Evolutionary conservation across 169 alveolate species (phyloP).

Genomic region (Babesia caballi): DNA sequence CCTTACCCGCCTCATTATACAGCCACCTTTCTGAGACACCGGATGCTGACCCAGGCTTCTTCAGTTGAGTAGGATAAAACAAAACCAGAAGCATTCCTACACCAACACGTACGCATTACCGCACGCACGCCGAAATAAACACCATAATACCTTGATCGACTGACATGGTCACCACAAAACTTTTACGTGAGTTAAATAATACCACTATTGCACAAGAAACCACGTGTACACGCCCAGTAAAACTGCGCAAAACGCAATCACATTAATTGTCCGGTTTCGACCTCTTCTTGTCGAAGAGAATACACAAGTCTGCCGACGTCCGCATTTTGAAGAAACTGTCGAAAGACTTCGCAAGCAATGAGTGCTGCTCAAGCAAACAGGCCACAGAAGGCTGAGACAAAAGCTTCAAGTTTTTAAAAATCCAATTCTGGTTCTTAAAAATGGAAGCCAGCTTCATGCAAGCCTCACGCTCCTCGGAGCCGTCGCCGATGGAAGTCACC

Average conservation of each 20-base stretch:
- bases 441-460: conserved; percentile 77
- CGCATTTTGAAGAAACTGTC: conserved; percentile 48
- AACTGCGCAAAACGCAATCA: neutral
- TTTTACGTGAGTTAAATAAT: no score
- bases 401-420: conserved; percentile 79
- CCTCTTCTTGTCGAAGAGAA: conserved; percentile 55
- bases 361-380: conserved; percentile 78
- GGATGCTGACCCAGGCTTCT: no score
- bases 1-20: no score
- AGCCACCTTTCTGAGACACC: no score
- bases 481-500: conserved; percentile 84
- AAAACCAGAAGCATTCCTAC: no score
- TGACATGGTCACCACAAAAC: no score
- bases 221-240: no score
- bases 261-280: neutral
- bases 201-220: no score
- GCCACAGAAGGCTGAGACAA: conserved; percentile 79
- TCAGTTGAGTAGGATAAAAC: no score
- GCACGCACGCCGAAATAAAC: no score
- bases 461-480: conserved; percentile 85
- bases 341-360: conserved; percentile 65
- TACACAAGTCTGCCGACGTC: conserved; percentile 60
- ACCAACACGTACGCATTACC: no score
- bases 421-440: conserved; percentile 72
- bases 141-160: no score